Base-by-base conservation (phyloP, 2,329 filamentous ascomycete genomes). In the Sporothrix dimorphospora region DNA sequence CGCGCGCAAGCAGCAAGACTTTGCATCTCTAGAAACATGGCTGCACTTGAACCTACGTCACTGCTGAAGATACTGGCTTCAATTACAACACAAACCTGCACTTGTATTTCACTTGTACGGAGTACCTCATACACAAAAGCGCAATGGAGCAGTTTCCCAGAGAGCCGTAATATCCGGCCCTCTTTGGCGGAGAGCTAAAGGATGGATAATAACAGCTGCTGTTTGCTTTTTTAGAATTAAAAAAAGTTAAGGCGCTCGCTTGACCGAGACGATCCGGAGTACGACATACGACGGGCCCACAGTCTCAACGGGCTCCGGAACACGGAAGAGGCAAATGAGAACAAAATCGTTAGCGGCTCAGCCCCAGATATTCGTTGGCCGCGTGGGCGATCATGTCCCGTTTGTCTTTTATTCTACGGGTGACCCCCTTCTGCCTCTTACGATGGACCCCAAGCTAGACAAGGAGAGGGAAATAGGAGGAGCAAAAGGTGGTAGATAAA, bases 201-300 rank as follows among this genome's bases (percentile, higher is more conserved):
- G 59, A 19, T 34, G 53, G 53, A 8, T 14, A 19, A 34, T 7
- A 16, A 34, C 53, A 2, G 27, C 53, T 57, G 24, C 24, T 57
- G 16, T 5, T 34, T n/a, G 2, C 12, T 57, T 19, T 34, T 30
- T 55, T 30, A 34, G 4, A 19, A 45, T 4, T 21, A 42, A 40
- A 7, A 59, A 59, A 38, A n/a, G 38, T 2, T 27, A 9, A 45
- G n/a, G 38, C 59, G 21, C n/a, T 42, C 30, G n/a, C 59, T 45
- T 45, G 59, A 63, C 59, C 38, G 59, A 63, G 59, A 7, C 38
- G 38, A 63, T 63, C 38, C 59, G 38, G 38, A 63, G n/a, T 63
- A 63, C 38, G 9, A 42, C n/a, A n/a, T 47, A 47, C 14, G 2
- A 4, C 14, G 57, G 21, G 6, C 14, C n/a, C 59, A 27, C 57